Base-by-base conservation (phyloP, 768 basidiomycete genomes). In the Tremella fuciformis region DNA sequence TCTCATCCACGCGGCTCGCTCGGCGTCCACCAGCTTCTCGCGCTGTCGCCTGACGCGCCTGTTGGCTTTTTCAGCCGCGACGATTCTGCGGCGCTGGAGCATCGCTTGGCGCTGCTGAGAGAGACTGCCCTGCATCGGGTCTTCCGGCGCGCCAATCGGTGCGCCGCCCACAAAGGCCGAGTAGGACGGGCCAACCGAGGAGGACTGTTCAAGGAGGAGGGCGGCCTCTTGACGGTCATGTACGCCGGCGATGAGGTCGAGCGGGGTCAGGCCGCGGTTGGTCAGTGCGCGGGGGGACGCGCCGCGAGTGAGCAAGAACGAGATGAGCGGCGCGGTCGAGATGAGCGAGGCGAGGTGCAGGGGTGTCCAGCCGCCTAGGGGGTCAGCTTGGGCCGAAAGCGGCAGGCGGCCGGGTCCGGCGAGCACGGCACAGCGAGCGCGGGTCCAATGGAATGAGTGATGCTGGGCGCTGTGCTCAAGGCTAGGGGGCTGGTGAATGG, bases 241-340 rank as follows among this genome's bases (percentile, higher is more conserved):
- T 34, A 93, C 79, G 16, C 84, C 82, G 1, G 88, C 87, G 40
- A 96, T 85, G 59, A 98, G 86, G 75, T 98, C 93, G 25, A 94
- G 81, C 2, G 96, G 85, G 2, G 87, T 92, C 40, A 97, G 78
- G 25, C 88, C 87, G 39, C 87, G 85, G 66, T 81, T 82, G 22
- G 93, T 94, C 46, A 84, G 73, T 4, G 85, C 83, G 61, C 89
- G 85, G 0, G 89, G 85, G 22, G 90, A 91, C 62, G 89, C 90
- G 47, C 91, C 90, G 66, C 91, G 88, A 11, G 90, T 94, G 79
- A 98, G 86, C 21, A 99, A 81, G 80, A 91, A 87, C 0, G 92
- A 91, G 19, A 98, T 83, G 19, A 98, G 80, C 1, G 92, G 92
- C 2, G 93, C 89, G 29, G 94, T 91, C 13, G 90, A 85, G 38